phyloP scores from a whole-genome alignment of 257 asterid genomes.

The Prunella vulgaris region DNA sequence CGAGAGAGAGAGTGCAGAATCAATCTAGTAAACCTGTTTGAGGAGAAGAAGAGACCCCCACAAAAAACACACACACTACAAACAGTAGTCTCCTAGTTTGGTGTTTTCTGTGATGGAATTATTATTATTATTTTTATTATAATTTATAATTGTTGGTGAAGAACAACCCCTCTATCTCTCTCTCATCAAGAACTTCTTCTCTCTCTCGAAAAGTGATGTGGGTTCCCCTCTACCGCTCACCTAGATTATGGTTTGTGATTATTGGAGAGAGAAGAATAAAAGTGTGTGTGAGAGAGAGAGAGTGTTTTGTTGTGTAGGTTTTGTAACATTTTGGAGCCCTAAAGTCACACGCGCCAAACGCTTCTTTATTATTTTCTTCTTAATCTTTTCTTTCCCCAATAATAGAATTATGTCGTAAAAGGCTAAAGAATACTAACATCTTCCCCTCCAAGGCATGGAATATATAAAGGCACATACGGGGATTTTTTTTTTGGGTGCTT shows the following conservation, averaged over 20 bases:
- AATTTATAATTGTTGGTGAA: too few species aligned
- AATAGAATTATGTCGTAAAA: background rate
- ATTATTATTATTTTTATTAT: background rate
- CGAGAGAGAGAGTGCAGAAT: constrained; percentile 14
- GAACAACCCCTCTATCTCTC: background rate
- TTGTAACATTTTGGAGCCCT: constrained; percentile 39
- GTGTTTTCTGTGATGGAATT: background rate
- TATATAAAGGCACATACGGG: constrained; percentile 17
- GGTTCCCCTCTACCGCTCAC: constrained; percentile 38
- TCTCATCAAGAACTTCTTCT: background rate
- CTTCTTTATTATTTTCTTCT: background rate
- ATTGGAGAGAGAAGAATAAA: constrained; percentile 53
- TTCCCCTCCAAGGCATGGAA: background rate
- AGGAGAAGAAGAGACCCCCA: constrained; percentile 18
- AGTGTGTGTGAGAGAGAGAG: background rate
- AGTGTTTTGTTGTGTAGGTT: constrained; percentile 35
- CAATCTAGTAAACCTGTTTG: background rate
- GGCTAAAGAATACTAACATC: background rate
- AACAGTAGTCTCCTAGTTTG: background rate
- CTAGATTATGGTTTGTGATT: constrained; percentile 38
- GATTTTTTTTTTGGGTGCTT: background rate
- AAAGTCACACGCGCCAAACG: constrained; percentile 53
- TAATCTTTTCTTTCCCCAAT: background rate
- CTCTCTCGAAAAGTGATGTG: constrained; percentile 25
- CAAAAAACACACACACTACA: background rate